phyloP scores from a whole-genome alignment of 2,329 filamentous ascomycete species.

The Monosporascus ibericus region DNA sequence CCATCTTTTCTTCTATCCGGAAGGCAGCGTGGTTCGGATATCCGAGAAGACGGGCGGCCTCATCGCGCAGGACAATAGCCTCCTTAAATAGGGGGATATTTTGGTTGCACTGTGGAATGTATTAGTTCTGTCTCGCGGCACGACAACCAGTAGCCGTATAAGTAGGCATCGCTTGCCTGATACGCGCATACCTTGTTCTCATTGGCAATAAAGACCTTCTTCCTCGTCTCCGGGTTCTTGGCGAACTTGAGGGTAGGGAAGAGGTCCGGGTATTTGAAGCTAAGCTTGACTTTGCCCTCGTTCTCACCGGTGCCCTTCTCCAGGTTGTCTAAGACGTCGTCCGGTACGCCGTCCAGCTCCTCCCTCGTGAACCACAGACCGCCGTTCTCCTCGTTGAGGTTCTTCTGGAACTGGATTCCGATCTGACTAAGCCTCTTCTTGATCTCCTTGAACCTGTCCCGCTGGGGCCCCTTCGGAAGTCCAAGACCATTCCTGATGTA shows the following conservation, averaged over 20 bases:
- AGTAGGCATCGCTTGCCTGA: too few species aligned
- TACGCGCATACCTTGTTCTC: constrained; percentile 61
- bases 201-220: constrained; percentile 65
- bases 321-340: constrained; percentile 59
- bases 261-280: constrained; percentile 79
- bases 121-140: constrained; percentile 7
- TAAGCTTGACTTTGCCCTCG: constrained; percentile 67
- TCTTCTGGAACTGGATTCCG: constrained; percentile 70
- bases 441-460: constrained; percentile 80
- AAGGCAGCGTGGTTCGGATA: constrained; percentile 73
- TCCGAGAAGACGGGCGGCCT: constrained; percentile 69
- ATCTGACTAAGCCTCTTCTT: constrained; percentile 73
- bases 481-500: constrained; percentile 73
- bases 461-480: constrained; percentile 60
- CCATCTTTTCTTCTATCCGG: constrained; percentile 79
- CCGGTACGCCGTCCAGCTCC: constrained; percentile 69
- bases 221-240: constrained; percentile 60
- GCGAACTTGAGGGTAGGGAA: constrained; percentile 76
- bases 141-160: neutral
- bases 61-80: constrained; percentile 67
- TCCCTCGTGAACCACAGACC: constrained; percentile 70
- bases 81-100: constrained; percentile 72
- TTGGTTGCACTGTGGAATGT: constrained; percentile 46
- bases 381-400: constrained; percentile 77
- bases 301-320: constrained; percentile 68